These are phyloP conservation scores for Phytophthora aleatoria DNA, from an alignment of 352 stramenopile species.

Conservation along the genomic window DNA sequence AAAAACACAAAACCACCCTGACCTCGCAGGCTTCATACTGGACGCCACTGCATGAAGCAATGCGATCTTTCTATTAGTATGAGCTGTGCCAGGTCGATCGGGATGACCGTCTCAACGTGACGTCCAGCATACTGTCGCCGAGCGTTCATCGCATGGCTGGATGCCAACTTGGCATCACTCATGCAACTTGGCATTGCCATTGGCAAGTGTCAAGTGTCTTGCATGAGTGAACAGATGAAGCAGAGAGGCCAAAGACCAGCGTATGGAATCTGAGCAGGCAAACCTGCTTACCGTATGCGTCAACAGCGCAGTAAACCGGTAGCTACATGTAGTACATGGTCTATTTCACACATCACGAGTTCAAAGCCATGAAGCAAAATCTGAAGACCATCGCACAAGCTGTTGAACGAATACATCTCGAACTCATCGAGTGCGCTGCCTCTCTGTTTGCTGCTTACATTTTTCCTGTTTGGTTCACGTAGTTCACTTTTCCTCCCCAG, in stretches of 20 bases:
- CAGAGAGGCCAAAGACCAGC: not conserved
- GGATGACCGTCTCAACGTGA: too few species aligned
- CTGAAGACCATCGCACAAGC: conserved; percentile 8
- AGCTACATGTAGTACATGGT: too few species aligned
- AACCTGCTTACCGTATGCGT: not conserved
- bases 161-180: too few species aligned
- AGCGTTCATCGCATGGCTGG: not conserved
- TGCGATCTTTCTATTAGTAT: conserved; percentile 2
- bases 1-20: conserved; percentile 19
- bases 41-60: not conserved
- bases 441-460: conserved; percentile 15
- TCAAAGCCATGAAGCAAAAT: not conserved
- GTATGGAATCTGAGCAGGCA: too few species aligned
- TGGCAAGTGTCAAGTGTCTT: too few species aligned
- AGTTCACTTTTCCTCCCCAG: conserved; percentile 19
- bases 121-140: not conserved
- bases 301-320: not conserved
- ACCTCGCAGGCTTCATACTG: too few species aligned
- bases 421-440: conserved; percentile 30
- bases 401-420: conserved; percentile 39
- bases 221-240: too few species aligned
- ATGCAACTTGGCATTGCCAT: not conserved
- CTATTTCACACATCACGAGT: not conserved
- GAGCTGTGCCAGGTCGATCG: not conserved
- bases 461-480: conserved; percentile 19